Evolutionary conservation across 176 grass and related monocot species (phyloP), one percentile per base, ranked within the genome.

Genomic region (Avena insularis): DNA sequence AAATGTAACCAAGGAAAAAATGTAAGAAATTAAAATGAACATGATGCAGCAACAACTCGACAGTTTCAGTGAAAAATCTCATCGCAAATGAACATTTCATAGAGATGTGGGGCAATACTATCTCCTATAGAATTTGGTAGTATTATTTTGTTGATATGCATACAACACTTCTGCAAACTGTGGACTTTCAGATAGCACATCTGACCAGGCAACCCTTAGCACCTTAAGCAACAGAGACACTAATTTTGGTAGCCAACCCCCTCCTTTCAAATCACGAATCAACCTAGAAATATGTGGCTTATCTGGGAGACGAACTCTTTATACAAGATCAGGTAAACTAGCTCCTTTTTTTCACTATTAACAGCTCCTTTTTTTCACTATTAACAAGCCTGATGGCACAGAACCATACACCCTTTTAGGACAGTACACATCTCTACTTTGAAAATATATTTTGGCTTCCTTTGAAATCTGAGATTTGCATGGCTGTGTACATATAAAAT

Each of bases 211-310:
- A 23, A 64, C 46, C 0, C 49, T 27, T 51, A 75, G 46, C 46
- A 51, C 9, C 46, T 75, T 75, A 48, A 5, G 70, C 5, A 3
- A 67, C 6, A 43, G 29, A 73, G 70, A 50, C n/a, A 25, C 71
- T 74, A n/a, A 74, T 74, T 74, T 74, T 74, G 12, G 11, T 27
- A 74, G 43, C n/a, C 71, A 73, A 73, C 40, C 69, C 36, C 4
- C 70, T 71, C 70, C 17, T 74, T 13, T n/a, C 12, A 72, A 48
- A 13, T 45, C 10, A 46, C 0, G 19, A 72, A 72, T 72, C 2
- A 47, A 72, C 40, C 19, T 14, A 23, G 4, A 72, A 40, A 21
- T 49, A 15, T 49, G 20, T 73, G 71, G 12, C 2, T 27, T 74
- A 25, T 50, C 71, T 27, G 6, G 70, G 46, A 27, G 71, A 74